Conservation (phyloP, 495 filamentous ascomycete species). For the Sphaerosporella brunnea region DNA sequence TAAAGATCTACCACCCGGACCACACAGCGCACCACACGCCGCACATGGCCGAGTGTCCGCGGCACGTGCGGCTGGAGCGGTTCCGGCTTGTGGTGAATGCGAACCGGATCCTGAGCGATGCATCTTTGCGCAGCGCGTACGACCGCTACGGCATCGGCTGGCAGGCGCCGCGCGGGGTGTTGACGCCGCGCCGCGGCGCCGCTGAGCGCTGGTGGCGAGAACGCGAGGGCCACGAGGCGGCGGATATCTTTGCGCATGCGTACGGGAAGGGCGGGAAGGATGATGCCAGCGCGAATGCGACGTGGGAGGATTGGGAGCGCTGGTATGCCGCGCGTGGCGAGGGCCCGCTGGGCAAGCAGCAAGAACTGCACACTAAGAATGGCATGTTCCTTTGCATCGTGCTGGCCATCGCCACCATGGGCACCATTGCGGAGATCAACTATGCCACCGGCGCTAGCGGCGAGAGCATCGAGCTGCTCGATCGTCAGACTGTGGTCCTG, state of each 20-base stretch:
- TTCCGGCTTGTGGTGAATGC: conserved; percentile 76
- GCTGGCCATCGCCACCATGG: conserved; percentile 45
- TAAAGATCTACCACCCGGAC: conserved; percentile 93
- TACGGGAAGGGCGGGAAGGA: conserved; percentile 35
- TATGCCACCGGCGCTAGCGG: conserved; percentile 17
- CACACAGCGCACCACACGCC: conserved; percentile 32
- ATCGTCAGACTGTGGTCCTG: conserved; percentile 11
- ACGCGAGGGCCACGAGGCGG: conserved; percentile 24
- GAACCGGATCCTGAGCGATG: conserved; percentile 78
- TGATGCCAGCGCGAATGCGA: conserved; percentile 63
- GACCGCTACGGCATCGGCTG: conserved; percentile 70
- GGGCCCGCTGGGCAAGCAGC: conserved; percentile 27
- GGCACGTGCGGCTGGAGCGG: conserved; percentile 48
- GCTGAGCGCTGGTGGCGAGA: conserved; percentile 13
- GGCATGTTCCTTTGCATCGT: conserved; percentile 53
- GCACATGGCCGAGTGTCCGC: conserved; percentile 24
- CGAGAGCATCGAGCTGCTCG: conserved; percentile 13
- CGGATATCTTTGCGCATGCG: conserved; percentile 25
- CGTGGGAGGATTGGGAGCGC: conserved; percentile 96
- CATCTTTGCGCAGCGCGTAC: conserved; percentile 57
- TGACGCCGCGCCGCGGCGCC: not conserved
- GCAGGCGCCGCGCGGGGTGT: conserved; percentile 28
- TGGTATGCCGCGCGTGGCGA: conserved; percentile 36
- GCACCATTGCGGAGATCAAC: conserved; percentile 26
- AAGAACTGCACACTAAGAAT: conserved; percentile 55